These are phyloP conservation scores for Epichloe glyceriae DNA, from an alignment of 2,329 filamentous ascomycete species.

Conservation along the genomic window DNA sequence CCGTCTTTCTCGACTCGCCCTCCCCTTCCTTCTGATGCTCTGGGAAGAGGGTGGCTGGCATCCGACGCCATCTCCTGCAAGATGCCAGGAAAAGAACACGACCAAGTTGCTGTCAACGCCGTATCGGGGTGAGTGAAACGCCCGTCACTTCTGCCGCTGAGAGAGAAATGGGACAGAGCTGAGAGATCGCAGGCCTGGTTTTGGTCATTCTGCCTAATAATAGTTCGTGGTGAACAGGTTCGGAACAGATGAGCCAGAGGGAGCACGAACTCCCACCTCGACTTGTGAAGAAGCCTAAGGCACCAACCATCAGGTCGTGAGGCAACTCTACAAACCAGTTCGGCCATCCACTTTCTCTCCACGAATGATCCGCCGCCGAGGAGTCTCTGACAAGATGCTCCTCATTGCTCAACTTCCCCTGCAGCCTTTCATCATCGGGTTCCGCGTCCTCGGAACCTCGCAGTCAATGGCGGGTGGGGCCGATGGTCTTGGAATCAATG, in stretches of 20 bases:
- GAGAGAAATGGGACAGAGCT: background rate
- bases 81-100: background rate
- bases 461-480: background rate
- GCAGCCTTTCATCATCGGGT: background rate
- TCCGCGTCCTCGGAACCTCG: slow-evolving; percentile 1
- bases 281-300: too few relatives aligned
- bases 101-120: background rate
- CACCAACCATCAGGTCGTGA: background rate
- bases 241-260: background rate
- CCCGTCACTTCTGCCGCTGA: background rate
- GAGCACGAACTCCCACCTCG: background rate
- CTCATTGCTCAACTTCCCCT: background rate
- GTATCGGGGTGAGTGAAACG: background rate
- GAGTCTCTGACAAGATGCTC: too few relatives aligned
- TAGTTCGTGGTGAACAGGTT: background rate
- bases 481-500: background rate
- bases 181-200: background rate
- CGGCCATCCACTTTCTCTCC: too few relatives aligned
- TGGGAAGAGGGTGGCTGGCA: background rate
- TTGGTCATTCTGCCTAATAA: too few relatives aligned
- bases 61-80: background rate
- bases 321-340: background rate
- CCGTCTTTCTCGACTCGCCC: background rate
- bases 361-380: too few relatives aligned
- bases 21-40: background rate